Percentiles rank a stretch among this genome's conserved stretches.
These are phyloP conservation scores for Saururus chinensis DNA, from an alignment of 164 flowering plant genomes.

Conservation along the genomic window DNA sequence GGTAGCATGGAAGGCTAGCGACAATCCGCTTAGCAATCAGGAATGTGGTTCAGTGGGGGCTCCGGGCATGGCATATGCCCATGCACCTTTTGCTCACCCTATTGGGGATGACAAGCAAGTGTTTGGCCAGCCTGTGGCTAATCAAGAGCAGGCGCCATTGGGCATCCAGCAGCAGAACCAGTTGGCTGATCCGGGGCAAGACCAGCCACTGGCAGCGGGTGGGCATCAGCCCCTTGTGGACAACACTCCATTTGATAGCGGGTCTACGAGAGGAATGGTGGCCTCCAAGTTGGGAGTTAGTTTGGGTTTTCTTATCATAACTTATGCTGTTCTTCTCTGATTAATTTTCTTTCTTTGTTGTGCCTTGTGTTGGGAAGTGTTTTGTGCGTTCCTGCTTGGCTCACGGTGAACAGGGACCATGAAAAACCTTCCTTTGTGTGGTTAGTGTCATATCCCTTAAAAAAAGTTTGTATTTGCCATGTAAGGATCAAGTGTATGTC, in stretches of 20 bases:
- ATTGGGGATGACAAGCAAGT: constrained; percentile 8
- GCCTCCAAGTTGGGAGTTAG: not conserved
- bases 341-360: not conserved
- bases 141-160: not conserved
- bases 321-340: not conserved
- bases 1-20: constrained; percentile 30
- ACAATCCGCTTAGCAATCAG: constrained; percentile 20
- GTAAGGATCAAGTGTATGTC: no score
- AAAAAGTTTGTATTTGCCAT: no score
- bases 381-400: no score
- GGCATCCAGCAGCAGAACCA: constrained; percentile 5
- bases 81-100: constrained; percentile 31
- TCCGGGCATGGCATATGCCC: constrained; percentile 20
- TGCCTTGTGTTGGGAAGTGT: no score
- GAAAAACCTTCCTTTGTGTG: no score
- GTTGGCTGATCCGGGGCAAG: not conserved
- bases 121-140: constrained; percentile 20
- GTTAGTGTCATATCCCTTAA: no score
- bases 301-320: constrained; percentile 10
- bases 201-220: constrained; percentile 15
- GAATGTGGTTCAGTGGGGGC: constrained; percentile 31
- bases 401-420: no score
- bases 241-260: constrained; percentile 30
- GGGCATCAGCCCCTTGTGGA: constrained; percentile 24
- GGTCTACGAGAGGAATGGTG: constrained; percentile 9